Evolutionary conservation across 306 rosid genomes (phyloP), one percentile per base, ranked within the genome.

Genomic region (Cicer chorassanicum): DNA sequence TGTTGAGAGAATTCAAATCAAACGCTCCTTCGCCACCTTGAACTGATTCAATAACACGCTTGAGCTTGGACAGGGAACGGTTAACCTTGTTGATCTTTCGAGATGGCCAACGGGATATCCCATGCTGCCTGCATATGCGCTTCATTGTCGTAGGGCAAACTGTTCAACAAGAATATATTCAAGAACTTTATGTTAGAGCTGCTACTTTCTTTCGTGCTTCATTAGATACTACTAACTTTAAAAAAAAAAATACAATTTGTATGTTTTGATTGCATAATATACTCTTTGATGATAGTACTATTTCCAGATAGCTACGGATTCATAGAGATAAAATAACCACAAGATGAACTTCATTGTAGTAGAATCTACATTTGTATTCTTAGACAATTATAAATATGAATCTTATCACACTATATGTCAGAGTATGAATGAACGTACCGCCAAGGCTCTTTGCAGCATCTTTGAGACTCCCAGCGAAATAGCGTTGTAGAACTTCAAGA

Each of bases 111-210:
- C 99, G 96, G 41, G 97, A 90, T 76, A 95, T 95, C 73, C 99
- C 99, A 69, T 95, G 96, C 83, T 92, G 99, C 84, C 99, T 87
- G 68, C 99, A 94, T 42, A 94, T 94, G 68, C 99, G 96, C 85
- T 95, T 92, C 99, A 92, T 92, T 48, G 99, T 95, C 19, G 99
- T 95, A 2, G 99, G 98, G 59, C 98, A 95, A 85, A 95, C 99
- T 95, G 93, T 57, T 85, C 43, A 60, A 40, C 70, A 78, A 83
- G 51, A 82, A 62, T 10, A 77, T 60, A 59, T 21, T 11, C 45
- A 9, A 78, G 71, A 84, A 68, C 39, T 78, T 61, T 60, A 54
- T 70, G 80, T 68, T 55, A 8, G 18, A 69, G 41, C 46, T 34
- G 70, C 53, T 68, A 46, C 63, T 8, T 45, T 16, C 9, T 50